Base-by-base conservation (phyloP, 768 basidiomycete species). In the Cystofilobasidium macerans region DNA sequence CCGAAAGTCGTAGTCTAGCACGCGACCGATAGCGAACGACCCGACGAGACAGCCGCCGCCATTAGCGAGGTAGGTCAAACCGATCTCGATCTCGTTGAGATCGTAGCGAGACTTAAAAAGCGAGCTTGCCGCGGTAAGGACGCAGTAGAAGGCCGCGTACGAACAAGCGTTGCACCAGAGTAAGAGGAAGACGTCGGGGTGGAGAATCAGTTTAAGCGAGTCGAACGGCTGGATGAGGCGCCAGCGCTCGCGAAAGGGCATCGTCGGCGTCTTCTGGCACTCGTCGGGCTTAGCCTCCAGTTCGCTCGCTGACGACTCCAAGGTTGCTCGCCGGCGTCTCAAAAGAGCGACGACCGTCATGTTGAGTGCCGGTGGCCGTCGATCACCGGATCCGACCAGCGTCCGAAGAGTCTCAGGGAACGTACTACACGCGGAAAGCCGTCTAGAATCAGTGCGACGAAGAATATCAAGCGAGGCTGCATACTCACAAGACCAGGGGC, bases 1-100 rank as follows among this genome's bases (percentile, higher is more conserved):
- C 69, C 71, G 80, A 73, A 85, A 93, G 68, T 88, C 84, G 69
- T 77, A 76, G 70, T 92, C 86, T 12, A 89, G 73, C 14, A 87
- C 71, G 62, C 78, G 81, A 3, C 89, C 89, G 26, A 79, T 83
- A 0, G 79, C 28, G n/a, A 78, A 72, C 24, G 83, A 80, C 16
- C 88, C 85, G 20, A 85, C 57, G 12, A 83, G 75, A 76, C 84
- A 84, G 0, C 89, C 91, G 20, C 82, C 81, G 1, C 88, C 90
- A 59, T 86, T 81, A 1, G 84, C 82, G 62, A 91, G 76, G 77
- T 85, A 92, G 73, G 86, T 89, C 6, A 92, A 75, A 2, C 89
- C 89, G 36, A 87, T 80, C 28, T 82, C 79, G 4, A 84, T 83
- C 68, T 87, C 81, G 64, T 75, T 80, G 24, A 88, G 78, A 68